Evolutionary conservation across 306 rosid genomes (phyloP), one percentile per base, ranked within the genome.

Genomic region (Begonia loranthoides): DNA sequence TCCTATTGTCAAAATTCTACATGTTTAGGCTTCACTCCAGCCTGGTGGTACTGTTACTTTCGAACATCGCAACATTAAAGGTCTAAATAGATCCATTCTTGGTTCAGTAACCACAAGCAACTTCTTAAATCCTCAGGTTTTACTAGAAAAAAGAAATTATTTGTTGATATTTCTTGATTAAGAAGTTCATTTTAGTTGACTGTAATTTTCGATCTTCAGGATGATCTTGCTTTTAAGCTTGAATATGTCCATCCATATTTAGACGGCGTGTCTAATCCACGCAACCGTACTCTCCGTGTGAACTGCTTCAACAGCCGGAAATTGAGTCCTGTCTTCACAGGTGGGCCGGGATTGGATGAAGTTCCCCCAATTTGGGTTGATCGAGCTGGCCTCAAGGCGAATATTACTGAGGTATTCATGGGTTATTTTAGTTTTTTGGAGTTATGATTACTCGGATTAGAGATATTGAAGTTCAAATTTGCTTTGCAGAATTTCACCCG

Each of bases 321-420:
- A 67, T 48, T 76, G 74, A 90, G 99, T 80, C 99, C 99, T 1
- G 94, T 83, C 59, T 90, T 90, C 71, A 90, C 87, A 24, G 95
- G 92, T 34, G 99, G 99, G 5, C 99, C 99, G 9, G 95, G 99
- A 60, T 70, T 78, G 54, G 94, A 90, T 66, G 99, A 90, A 73
- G 95, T 90, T 15, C 95, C 99, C 15, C 95, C 95, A 9, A 75
- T 90, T 60, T 82, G 92, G 99, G 92, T 90, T 44, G 99, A 90
- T 67, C 94, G 95, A 46, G 81, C 84, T 50, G 99, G 99, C 0
- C 56, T 72, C 38, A 90, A 90, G 76, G 79, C 94, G 52, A 90
- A 86, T 71, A 74, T 90, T 41, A 90, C 92, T 12, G 99, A 90
- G 94, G 99, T 81, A 59, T 39, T 28, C 36, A 28, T 28, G 36